phyloP scores from a whole-genome alignment of 2,329 filamentous ascomycete genomes.

The Plectosphaerella plurivora region DNA sequence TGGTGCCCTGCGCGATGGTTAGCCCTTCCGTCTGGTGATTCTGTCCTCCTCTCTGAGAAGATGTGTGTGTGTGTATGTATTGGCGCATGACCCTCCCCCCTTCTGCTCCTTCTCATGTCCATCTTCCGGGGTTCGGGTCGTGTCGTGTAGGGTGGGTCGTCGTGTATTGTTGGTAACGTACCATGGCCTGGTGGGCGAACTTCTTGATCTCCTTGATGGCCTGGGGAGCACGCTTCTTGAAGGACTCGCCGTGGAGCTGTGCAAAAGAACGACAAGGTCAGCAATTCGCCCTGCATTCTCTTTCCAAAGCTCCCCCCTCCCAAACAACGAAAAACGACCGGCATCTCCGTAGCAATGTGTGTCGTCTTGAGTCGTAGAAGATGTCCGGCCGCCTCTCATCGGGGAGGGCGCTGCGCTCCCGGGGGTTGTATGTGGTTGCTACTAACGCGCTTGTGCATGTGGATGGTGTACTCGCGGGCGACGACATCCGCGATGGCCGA shows the following conservation, averaged over 20 bases:
- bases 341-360: not conserved
- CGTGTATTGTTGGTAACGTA: constrained; percentile 48
- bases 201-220: constrained; percentile 99
- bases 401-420: not conserved
- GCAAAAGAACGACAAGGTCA: constrained; percentile 22
- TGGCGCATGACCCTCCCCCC: not conserved
- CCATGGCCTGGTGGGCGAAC: constrained; percentile 93
- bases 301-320: not conserved
- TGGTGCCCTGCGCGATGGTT: constrained; percentile 67
- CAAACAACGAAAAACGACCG: not conserved
- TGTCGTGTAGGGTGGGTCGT: constrained; percentile 7
- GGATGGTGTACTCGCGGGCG: constrained; percentile 99
- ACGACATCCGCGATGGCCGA: constrained; percentile 99
- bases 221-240: constrained; percentile 99
- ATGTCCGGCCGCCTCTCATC: not conserved
- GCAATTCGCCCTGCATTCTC: constrained; percentile 12
- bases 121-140: not conserved
- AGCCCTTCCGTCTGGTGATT: not conserved
- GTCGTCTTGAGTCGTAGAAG: not conserved
- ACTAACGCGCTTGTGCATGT: constrained; percentile 84
- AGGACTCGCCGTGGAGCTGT: constrained; percentile 92
- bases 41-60: no score
- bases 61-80: no score
- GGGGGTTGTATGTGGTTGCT: constrained; percentile 3
- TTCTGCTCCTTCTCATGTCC: not conserved